Evolutionary conservation across 78 protist species (phyloP).

Genomic region (Pigoraptor vietnamica): DNA sequence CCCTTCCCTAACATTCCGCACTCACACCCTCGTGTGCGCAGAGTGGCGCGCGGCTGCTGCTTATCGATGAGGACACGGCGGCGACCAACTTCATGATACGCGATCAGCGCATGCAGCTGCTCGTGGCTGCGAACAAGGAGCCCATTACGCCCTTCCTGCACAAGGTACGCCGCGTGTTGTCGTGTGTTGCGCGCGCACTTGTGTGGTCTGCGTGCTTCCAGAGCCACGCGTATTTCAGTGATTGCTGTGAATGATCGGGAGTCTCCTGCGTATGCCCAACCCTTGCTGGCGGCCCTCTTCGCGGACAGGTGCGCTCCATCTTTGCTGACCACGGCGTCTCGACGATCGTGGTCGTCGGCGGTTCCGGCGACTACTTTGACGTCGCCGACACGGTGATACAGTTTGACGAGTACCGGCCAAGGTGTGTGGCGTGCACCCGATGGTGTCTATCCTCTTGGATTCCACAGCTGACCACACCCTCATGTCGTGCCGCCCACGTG

Average conservation of each 20-base stretch:
- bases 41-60: constrained; percentile 24
- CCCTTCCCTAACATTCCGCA: too few relatives aligned
- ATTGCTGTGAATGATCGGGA: neutral
- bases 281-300: neutral
- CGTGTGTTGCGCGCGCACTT: neutral
- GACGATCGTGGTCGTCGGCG: constrained; percentile 50
- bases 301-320: neutral
- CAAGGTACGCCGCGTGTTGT: neutral
- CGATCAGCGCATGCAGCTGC: constrained; percentile 26
- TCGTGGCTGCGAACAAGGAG: constrained; percentile 33
- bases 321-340: constrained; percentile 16
- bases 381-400: constrained; percentile 28
- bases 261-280: neutral
- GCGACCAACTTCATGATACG: constrained; percentile 70
- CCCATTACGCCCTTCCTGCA: constrained; percentile 55
- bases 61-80: constrained; percentile 60
- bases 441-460: neutral
- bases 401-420: constrained; percentile 4
- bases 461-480: neutral
- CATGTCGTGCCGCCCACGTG: neutral
- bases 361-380: constrained; percentile 50
- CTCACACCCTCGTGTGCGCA: too few relatives aligned
- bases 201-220: too few relatives aligned
- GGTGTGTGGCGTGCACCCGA: neutral
- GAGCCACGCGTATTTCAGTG: neutral